Evolutionary conservation across 2,329 filamentous ascomycete species (phyloP).

Genomic region (Ustilaginoidea virens): DNA sequence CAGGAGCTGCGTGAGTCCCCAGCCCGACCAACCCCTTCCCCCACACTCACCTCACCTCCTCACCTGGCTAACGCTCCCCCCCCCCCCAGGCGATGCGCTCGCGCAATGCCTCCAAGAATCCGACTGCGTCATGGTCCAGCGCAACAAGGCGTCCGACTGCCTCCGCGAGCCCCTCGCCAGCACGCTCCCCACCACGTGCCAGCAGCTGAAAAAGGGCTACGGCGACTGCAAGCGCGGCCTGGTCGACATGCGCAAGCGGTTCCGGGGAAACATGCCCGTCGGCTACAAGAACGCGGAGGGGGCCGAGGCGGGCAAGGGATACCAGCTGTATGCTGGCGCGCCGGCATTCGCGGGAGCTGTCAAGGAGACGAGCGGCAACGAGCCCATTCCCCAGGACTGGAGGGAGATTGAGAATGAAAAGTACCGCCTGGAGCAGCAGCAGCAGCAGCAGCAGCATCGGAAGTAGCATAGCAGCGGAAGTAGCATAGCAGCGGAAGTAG

Average conservation of each 20-base stretch:
- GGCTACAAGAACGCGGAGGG: conserved; percentile 42
- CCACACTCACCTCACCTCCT: conserved; percentile 1
- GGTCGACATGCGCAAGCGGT: conserved; percentile 98
- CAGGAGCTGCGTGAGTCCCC: conserved; percentile 74
- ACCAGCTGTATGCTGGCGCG: conserved; percentile 68
- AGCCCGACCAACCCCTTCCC: not conserved
- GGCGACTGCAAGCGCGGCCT: conserved; percentile 91
- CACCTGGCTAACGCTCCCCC: too few relatives aligned
- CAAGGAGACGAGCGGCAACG: conserved; percentile 52
- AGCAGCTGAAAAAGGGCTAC: conserved; percentile 84
- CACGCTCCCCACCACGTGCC: conserved; percentile 72
- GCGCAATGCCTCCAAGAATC: conserved; percentile 91
- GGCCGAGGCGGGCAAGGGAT: conserved; percentile 38
- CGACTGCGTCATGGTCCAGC: conserved; percentile 89
- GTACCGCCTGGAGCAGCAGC: conserved; percentile 24
- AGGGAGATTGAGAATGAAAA: conserved; percentile 49
- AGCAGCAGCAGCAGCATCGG: conserved; percentile 11
- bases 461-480: too few relatives aligned
- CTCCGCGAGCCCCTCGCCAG: conserved; percentile 69
- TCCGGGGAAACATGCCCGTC: conserved; percentile 84
- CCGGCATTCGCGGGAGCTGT: conserved; percentile 51
- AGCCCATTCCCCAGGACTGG: conserved; percentile 45
- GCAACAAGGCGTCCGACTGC: conserved; percentile 76
- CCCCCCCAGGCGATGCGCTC: conserved; percentile 69
- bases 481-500: not conserved